These are phyloP conservation scores for Plasmodium chabaudi DNA, from an alignment of 169 alveolate species.

Conservation along the genomic window DNA sequence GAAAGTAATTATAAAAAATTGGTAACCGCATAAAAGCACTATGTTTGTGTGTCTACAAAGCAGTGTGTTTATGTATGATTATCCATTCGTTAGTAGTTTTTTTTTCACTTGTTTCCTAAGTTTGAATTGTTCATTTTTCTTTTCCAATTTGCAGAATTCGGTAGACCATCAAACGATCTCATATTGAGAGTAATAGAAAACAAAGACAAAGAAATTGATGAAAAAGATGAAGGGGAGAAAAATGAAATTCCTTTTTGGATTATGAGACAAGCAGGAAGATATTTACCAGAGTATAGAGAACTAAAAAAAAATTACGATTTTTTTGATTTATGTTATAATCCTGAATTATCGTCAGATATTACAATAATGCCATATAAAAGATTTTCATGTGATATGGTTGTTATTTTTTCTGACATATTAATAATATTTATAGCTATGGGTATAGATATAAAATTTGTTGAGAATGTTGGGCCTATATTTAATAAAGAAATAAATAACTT, in stretches of 20 bases:
- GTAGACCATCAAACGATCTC: slow-evolving; percentile 38
- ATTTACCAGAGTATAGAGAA: slow-evolving; percentile 86
- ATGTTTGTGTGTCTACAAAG: no score
- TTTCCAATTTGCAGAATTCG: slow-evolving; percentile 20
- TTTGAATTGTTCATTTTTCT: not conserved
- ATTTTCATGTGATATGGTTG: slow-evolving; percentile 83
- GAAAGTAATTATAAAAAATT: slow-evolving; percentile 16
- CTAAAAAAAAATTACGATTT: slow-evolving; percentile 79
- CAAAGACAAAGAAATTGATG: slow-evolving; percentile 18
- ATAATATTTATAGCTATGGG: slow-evolving; percentile 85
- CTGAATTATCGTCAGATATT: slow-evolving; percentile 87
- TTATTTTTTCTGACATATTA: slow-evolving; percentile 88
- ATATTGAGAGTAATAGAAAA: slow-evolving; percentile 56
- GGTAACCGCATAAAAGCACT: no score
- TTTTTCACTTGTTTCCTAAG: not conserved
- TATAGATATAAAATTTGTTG: slow-evolving; percentile 14
- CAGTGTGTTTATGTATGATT: no score
- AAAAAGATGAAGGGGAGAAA: slow-evolving; percentile 32
- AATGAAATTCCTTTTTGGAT: slow-evolving; percentile 88
- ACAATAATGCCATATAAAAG: slow-evolving; percentile 88
- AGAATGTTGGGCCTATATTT: slow-evolving; percentile 80
- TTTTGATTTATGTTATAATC: slow-evolving; percentile 87
- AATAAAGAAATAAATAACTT: slow-evolving; percentile 26
- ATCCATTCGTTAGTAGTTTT: not conserved
- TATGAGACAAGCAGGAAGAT: slow-evolving; percentile 92